Base-by-base conservation (phyloP, 352 stramenopile species). In the Pythium dissotocum region DNA sequence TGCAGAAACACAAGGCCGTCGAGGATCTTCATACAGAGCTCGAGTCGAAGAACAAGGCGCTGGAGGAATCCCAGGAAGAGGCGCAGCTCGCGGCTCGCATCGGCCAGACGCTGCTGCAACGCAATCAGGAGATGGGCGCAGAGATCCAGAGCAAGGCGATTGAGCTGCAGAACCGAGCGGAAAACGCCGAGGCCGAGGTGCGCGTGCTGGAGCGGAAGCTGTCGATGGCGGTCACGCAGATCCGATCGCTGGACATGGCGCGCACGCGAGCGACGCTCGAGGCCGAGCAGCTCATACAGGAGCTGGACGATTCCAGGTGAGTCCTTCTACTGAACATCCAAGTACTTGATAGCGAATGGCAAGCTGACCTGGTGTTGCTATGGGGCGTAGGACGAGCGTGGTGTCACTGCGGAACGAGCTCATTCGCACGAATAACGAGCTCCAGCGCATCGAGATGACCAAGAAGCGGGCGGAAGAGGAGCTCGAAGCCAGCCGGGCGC, bases 21-120 rank as follows among this genome's bases (percentile, higher is more conserved):
- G 69, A 87, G 14, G 72, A 76, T n/a, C 58, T 87, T 16, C 75
- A 84, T 36, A 68, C 69, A n/a, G 77, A 83, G 51, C 71, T 87
- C 28, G 77, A 82, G 58, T 79, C 63, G 21, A 79, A 80, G 55
- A 84, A 61, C 64, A 82, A 80, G 49, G 79, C 73, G 18, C 69
- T 87, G 7, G 75, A 83, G 44, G 75, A 80, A 33, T 82, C 75
- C 1, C 75, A 85, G 26, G 79, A 87, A 60, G 79, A 87, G 42
- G 75, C 75, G 28, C 75, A 78, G 55, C 62, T 87, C 16, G 78
- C 77, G 2, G 78, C 77, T 9, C 74, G 77, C 16, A 83, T 87
- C 33, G 77, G 77, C n/a, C 72, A 82, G 61, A 79, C 78, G 55
- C 63, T 87, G 40, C 70, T 87, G 4, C 67, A 77, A 38, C 72